Evolutionary conservation across 2,329 filamentous ascomycete genomes (phyloP).

Genomic region (Teratosphaeria viscida): DNA sequence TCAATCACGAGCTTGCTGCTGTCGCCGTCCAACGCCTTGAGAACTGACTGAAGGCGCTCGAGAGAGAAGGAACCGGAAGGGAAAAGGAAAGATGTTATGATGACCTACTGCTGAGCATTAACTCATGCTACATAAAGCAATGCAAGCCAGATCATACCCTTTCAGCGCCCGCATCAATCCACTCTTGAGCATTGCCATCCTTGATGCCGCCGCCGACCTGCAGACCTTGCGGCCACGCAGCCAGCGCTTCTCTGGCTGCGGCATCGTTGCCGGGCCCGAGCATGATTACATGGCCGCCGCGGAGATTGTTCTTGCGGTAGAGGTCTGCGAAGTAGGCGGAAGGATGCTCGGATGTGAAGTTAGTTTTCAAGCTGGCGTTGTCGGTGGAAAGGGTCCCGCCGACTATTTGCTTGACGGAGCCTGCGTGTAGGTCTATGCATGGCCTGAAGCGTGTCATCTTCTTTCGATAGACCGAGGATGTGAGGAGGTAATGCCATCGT

Average conservation of each 20-base stretch:
- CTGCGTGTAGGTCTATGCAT: constrained; percentile 96
- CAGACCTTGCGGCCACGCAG: constrained; percentile 66
- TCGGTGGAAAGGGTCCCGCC: constrained; percentile 67
- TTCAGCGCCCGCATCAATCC: constrained; percentile 80
- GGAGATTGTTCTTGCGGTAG: constrained; percentile 64
- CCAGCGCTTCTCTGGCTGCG: constrained; percentile 66
- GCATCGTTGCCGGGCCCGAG: constrained; percentile 78
- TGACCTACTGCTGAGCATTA: constrained; percentile 55
- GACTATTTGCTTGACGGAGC: constrained; percentile 96
- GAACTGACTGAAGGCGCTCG: constrained; percentile 60
- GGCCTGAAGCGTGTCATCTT: constrained; percentile 87
- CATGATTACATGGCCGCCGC: constrained; percentile 92
- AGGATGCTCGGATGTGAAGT: constrained; percentile 79
- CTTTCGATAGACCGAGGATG: not conserved
- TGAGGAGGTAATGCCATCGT: not conserved
- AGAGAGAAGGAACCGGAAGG: constrained; percentile 73
- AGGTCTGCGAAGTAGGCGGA: constrained; percentile 70
- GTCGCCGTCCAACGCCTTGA: constrained; percentile 62
- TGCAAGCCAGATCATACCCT: constrained; percentile 52
- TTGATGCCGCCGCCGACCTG: constrained; percentile 94
- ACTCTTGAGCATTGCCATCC: constrained; percentile 69
- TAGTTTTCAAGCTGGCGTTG: constrained; percentile 58
- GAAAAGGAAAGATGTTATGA: constrained; percentile 93
- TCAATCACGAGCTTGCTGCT: constrained; percentile 83
- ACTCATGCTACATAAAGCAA: not conserved